Conservation (phyloP, 1,284 basidiomycete genomes). For the Quambalaria eucalypti region DNA sequence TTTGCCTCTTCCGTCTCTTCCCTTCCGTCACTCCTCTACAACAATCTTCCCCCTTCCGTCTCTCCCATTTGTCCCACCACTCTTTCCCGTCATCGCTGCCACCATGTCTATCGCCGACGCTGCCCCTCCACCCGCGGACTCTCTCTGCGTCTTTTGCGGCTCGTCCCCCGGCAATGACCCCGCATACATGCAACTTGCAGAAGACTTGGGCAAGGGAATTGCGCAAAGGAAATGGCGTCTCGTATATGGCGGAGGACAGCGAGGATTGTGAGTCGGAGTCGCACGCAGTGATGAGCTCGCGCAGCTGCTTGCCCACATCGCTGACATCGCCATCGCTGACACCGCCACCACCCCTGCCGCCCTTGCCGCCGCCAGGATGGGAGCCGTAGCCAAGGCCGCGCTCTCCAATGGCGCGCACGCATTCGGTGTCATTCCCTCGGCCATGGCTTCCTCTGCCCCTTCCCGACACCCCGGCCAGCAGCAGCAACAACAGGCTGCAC, state of each 20-base stretch:
- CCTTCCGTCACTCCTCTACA: too few relatives aligned
- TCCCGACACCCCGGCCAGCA: slow-evolving; percentile 26
- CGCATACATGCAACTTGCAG: slow-evolving; percentile 25
- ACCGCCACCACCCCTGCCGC: not conserved
- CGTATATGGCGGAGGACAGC: slow-evolving; percentile 75
- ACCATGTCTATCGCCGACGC: not conserved
- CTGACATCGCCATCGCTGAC: not conserved
- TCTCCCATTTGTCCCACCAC: not conserved
- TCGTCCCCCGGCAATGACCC: slow-evolving; percentile 34
- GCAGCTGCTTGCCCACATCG: not conserved
- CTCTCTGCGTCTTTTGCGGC: slow-evolving; percentile 47
- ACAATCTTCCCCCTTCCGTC: not conserved
- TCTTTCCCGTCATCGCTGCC: not conserved
- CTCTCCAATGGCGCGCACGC: slow-evolving; percentile 61
- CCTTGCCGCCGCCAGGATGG: slow-evolving; percentile 55
- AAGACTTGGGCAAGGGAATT: slow-evolving; percentile 66
- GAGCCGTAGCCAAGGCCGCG: slow-evolving; percentile 64
- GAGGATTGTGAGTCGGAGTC: slow-evolving; percentile 53
- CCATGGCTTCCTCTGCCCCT: slow-evolving; percentile 53
- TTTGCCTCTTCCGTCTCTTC: too few relatives aligned
- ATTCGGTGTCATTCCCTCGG: slow-evolving; percentile 70
- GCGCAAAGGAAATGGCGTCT: slow-evolving; percentile 60
- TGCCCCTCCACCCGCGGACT: slow-evolving; percentile 8
- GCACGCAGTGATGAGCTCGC: not conserved
- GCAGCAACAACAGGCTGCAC: slow-evolving; percentile 13